These are phyloP conservation scores for Stipa capillata DNA, from an alignment of 176 grass and related monocot genomes.

Conservation along the genomic window DNA sequence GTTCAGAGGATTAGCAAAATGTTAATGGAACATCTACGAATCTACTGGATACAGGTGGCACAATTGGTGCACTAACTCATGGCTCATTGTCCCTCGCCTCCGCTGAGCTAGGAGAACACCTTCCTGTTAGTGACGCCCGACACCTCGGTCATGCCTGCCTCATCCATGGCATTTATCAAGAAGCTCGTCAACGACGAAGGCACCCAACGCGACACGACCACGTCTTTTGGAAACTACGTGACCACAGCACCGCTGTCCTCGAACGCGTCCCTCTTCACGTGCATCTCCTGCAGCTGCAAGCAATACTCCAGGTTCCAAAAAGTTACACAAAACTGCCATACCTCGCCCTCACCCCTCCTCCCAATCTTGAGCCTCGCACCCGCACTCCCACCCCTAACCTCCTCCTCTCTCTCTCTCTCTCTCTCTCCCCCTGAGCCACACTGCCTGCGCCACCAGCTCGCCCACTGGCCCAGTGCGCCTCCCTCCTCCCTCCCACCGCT, in stretches of 20 bases:
- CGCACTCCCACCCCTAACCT: too few relatives aligned
- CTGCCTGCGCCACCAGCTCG: too few relatives aligned
- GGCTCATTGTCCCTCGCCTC: slow-evolving; percentile 46
- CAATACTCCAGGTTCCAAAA: slow-evolving; percentile 70
- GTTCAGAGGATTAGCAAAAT: background rate
- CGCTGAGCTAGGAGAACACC: slow-evolving; percentile 44
- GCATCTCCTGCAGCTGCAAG: slow-evolving; percentile 53
- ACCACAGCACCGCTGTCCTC: slow-evolving; percentile 41
- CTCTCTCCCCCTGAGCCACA: too few relatives aligned
- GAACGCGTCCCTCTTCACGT: slow-evolving; percentile 27
- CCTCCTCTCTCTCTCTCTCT: too few relatives aligned
- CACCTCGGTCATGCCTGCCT: background rate
- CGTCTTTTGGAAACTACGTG: slow-evolving; percentile 31
- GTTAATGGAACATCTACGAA: background rate
- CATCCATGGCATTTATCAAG: background rate
- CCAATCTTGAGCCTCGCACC: too few relatives aligned
- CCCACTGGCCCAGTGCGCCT: too few relatives aligned
- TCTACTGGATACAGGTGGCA: background rate
- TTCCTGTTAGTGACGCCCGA: slow-evolving; percentile 6
- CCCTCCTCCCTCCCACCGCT: too few relatives aligned
- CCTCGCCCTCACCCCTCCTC: too few relatives aligned
- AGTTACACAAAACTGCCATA: too few relatives aligned
- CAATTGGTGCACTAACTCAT: background rate
- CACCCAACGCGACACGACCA: slow-evolving; percentile 26
- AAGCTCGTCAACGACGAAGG: slow-evolving; percentile 27